These are phyloP conservation scores for Penicillium sp. DNA, from an alignment of 2,329 filamentous ascomycete species.

Conservation along the genomic window DNA sequence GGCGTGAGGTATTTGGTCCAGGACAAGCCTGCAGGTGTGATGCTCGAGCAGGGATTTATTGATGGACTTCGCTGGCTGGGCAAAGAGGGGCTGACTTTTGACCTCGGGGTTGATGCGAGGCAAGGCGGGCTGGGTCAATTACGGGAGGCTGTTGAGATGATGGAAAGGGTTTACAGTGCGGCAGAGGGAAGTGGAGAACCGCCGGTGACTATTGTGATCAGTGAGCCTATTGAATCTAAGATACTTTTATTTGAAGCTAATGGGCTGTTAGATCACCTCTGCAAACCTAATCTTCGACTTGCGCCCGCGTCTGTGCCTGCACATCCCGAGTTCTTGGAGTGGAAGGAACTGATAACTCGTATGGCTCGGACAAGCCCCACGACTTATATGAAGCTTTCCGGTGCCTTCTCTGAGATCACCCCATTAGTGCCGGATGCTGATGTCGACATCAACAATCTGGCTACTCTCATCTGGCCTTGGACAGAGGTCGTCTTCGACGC, in stretches of 20 bases:
- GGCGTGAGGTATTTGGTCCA: slow-evolving; percentile 86
- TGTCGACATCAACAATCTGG: slow-evolving; percentile 36
- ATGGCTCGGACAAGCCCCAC: slow-evolving; percentile 64
- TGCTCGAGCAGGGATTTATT: slow-evolving; percentile 67
- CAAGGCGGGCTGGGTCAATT: slow-evolving; percentile 75
- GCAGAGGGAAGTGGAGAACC: slow-evolving; percentile 49
- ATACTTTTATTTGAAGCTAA: slow-evolving; percentile 12
- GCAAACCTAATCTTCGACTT: slow-evolving; percentile 78
- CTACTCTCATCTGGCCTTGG: slow-evolving; percentile 70
- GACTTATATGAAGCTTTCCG: slow-evolving; percentile 92
- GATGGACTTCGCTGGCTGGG: slow-evolving; percentile 69
- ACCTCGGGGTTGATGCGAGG: slow-evolving; percentile 81
- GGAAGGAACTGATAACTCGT: slow-evolving; percentile 69
- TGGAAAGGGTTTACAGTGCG: slow-evolving; percentile 67
- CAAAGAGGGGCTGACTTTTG: slow-evolving; percentile 70
- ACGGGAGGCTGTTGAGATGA: slow-evolving; percentile 72
- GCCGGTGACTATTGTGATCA: slow-evolving; percentile 70
- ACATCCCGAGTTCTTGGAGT: slow-evolving; percentile 66
- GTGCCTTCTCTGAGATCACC: slow-evolving; percentile 78
- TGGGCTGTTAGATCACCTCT: slow-evolving; percentile 72
- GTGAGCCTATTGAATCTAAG: slow-evolving; percentile 36
- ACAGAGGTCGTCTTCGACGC: slow-evolving; percentile 70
- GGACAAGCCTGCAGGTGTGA: slow-evolving; percentile 69
- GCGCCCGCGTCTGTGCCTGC: slow-evolving; percentile 39
- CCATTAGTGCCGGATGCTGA: slow-evolving; percentile 39